phyloP scores from a whole-genome alignment of 257 asterid species.

The Petrea volubilis region DNA sequence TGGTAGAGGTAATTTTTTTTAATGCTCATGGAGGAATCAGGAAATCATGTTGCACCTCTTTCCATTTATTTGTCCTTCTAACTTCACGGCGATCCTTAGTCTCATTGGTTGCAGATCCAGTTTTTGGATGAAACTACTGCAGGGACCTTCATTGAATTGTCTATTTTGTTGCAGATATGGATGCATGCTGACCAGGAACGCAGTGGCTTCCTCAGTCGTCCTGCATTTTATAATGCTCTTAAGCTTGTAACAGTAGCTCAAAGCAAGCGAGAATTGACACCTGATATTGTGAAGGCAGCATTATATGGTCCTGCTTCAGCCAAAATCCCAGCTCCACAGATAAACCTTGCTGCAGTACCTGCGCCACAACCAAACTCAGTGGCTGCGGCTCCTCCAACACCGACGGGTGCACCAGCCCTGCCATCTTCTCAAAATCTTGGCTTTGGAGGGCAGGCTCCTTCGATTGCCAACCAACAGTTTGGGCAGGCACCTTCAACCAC shows the following conservation, averaged over 20 bases:
- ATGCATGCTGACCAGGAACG: constrained; percentile 74
- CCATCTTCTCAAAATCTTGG: constrained; percentile 54
- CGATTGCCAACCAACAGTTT: constrained; percentile 41
- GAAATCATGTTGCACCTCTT: not conserved
- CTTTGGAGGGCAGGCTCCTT: constrained; percentile 49
- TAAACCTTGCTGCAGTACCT: constrained; percentile 55
- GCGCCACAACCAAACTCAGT: constrained; percentile 52
- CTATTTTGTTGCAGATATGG: constrained; percentile 78
- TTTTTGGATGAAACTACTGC: not conserved
- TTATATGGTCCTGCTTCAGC: constrained; percentile 84
- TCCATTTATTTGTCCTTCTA: not conserved
- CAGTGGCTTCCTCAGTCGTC: constrained; percentile 73
- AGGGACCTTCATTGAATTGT: not conserved
- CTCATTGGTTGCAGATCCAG: constrained; percentile 3
- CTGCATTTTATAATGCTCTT: constrained; percentile 91
- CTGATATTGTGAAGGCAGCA: constrained; percentile 94
- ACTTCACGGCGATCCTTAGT: not conserved
- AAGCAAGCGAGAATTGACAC: constrained; percentile 87
- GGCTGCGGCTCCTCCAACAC: constrained; percentile 51
- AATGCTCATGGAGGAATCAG: not conserved
- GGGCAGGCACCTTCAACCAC: constrained; percentile 48
- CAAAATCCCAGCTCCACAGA: constrained; percentile 89
- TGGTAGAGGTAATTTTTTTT: not conserved
- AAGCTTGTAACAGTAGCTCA: constrained; percentile 98
- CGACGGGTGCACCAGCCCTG: constrained; percentile 35